Evolutionary conservation across 106 monocot genomes (phyloP), one percentile per base, ranked within the genome.

Genomic region (Dendrobium chrysotoxum): DNA sequence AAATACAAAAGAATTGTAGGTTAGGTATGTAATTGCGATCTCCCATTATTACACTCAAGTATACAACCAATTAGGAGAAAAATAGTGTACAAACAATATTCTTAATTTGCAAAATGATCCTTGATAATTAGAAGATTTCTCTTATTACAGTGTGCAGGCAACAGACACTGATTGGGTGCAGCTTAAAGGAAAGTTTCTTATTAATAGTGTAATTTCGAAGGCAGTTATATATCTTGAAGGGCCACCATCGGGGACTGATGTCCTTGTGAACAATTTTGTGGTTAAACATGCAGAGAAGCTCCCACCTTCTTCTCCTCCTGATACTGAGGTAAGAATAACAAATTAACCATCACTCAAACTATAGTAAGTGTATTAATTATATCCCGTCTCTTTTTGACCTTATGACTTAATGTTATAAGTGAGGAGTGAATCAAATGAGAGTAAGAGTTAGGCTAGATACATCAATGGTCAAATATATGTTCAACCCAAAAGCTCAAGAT

Each of bases 141-240:
- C 1, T 50, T 15, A 2, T 13, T 50, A 11, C 13, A 96, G 92
- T 21, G 75, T 79, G 82, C 94, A 88, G 81, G 90, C 89, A 77
- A 80, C 97, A 81, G 94, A 94, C 45, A 90, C 86, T 53, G 92
- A 94, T 18, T 97, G 97, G 97, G 84, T 80, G 44, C 86, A 88
- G 38, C 67, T 97, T 78, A 92, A 92, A 31, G 97, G 97, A 2
- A 97, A 92, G 76, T 92, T 97, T 81, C 88, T 97, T 2, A 75
- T 97, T 31, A 94, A 91, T 81, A 83, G 84, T 16, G 55, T 40
- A 7, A 82, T 81, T 81, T 89, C 97, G 45, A 94, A 86, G 82
- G 90, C 84, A 4, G 80, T 92, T 17, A 84, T 97, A 23, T 97
- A 78, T 77, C 76, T 97, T 1, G 97, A 97, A 84, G 97, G 97